Conservation (phyloP, 1,284 basidiomycete genomes). For the Cutaneotrichosporon spelunceum region DNA sequence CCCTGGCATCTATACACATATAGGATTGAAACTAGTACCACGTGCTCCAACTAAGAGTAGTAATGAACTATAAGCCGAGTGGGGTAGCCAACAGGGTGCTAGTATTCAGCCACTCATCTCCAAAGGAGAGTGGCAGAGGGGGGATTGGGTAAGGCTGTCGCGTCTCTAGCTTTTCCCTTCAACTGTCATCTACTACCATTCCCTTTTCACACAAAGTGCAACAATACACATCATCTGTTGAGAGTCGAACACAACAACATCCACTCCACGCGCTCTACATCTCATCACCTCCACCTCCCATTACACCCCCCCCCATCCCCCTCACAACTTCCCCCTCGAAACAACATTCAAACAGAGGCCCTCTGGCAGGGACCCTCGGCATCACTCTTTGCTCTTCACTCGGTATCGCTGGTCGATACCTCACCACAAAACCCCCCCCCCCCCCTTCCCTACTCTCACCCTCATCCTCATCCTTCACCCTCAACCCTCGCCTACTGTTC, state of each 20-base stretch:
- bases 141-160: background rate
- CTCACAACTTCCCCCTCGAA: background rate
- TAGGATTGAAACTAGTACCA: background rate
- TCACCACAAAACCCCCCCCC: too few species aligned
- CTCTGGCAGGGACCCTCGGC: slow-evolving; percentile 1
- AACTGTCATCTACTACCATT: background rate
- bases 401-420: background rate
- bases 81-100: background rate
- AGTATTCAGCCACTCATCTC: background rate
- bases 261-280: background rate
- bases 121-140: background rate
- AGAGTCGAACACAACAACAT: slow-evolving; percentile 1
- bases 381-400: background rate
- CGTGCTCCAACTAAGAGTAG: background rate
- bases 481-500: background rate
- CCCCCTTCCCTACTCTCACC: background rate
- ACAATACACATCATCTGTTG: background rate
- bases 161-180: background rate
- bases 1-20: background rate
- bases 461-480: background rate
- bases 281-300: background rate
- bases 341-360: background rate
- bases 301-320: background rate
- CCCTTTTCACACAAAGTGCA: background rate
- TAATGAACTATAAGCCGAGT: too few species aligned